Percentiles rank a stretch among this genome's conserved stretches.
These are phyloP conservation scores for Huiozyma sinensis DNA, from an alignment of 805 yeast species.

Conservation along the genomic window DNA sequence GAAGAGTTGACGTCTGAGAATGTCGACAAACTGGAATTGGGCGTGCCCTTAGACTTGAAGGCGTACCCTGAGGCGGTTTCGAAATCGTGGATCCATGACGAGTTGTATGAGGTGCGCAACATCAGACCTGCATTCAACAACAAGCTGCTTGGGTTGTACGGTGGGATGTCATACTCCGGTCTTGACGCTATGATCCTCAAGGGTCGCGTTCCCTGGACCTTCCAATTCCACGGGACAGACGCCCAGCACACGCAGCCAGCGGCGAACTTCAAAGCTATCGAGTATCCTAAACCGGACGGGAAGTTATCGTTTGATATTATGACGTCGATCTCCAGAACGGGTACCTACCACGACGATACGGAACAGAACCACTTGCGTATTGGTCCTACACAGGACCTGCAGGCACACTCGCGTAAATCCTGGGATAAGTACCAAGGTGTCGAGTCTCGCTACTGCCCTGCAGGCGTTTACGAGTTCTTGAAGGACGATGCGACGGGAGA, in stretches of 20 bases:
- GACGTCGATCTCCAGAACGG: conserved; percentile 94
- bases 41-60: conserved; percentile 33
- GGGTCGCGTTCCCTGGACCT: conserved; percentile 85
- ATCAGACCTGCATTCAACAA: conserved; percentile 83
- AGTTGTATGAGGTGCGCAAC: conserved; percentile 75
- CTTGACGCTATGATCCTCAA: conserved; percentile 64
- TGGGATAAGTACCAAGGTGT: conserved; percentile 78
- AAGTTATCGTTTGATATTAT: conserved; percentile 79
- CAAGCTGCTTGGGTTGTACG: conserved; percentile 54
- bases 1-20: conserved; percentile 14
- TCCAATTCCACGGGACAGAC: conserved; percentile 59
- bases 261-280: conserved; percentile 52
- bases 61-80: conserved; percentile 56
- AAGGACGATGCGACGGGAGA: conserved; percentile 43
- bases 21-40: conserved; percentile 24
- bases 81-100: conserved; percentile 79
- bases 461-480: conserved; percentile 91
- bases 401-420: conserved; percentile 54
- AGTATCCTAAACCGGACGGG: conserved; percentile 95
- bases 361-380: conserved; percentile 79
- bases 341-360: conserved; percentile 91
- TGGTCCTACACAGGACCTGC: conserved; percentile 46
- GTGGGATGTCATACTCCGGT: conserved; percentile 81
- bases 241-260: conserved; percentile 65
- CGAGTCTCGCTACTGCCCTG: conserved; percentile 92